Evolutionary conservation across 768 basidiomycete species (phyloP), one percentile per base, ranked within the genome.

Genomic region (Lentinula detonsa): DNA sequence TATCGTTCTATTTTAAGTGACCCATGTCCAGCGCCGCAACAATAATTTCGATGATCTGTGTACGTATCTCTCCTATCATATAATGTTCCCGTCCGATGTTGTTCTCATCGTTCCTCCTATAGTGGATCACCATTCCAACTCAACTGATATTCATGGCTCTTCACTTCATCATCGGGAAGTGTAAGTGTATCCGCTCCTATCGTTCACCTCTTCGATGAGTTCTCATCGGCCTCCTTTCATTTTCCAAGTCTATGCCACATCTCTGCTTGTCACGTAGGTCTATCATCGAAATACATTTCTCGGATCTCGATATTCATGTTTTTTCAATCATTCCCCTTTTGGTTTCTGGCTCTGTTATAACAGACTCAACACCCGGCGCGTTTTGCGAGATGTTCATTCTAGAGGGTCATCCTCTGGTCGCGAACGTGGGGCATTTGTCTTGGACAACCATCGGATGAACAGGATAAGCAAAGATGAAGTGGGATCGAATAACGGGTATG

Each of bases 61-160:
- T 81, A 51, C 60, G 78, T 69, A 56, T 10, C 21, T 13, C 42
- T 18, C 3, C 15, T 33, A 40, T 16, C 15, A 7, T 3, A 0
- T 5, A 15, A 8, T 34, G 6, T 16, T 58, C n/a, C 45, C 23
- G 15, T 11, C 15, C 9, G 55, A 34, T 50, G 60, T 57, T 63
- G 43, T 15, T 37, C 34, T 31, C 43, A 35, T 28, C 28, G 28
- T 28, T 28, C 15, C 51, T 8, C 16, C 28, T 59, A 9, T 49
- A 80, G 82, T 83, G 82, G 82, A 63, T 83, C 13, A 62, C 69
- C 2, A 78, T 78, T 72, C 76, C 78, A 5, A 61, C 67, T 13
- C 81, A 83, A 61, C 73, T 83, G 4, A 69, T 83, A 9, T 84
- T 83, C 64, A 77, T 83, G 78, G 82, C 76, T 1, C 63, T 84